These are phyloP conservation scores for Oenanthe javanica DNA, from an alignment of 140 eudicot species.

Conservation along the genomic window DNA sequence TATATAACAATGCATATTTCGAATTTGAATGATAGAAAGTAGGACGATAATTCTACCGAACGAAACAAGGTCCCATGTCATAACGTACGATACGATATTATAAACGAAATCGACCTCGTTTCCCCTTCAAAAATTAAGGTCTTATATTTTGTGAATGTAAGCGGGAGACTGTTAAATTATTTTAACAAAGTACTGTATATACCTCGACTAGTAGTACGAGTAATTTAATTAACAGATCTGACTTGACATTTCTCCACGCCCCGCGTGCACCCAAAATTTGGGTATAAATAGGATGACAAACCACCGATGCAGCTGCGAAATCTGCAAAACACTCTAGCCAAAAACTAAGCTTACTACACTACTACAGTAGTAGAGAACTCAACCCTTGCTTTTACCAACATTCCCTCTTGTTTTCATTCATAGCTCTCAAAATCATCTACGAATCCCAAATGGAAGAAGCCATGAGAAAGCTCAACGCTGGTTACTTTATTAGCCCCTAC, in stretches of 20 bases:
- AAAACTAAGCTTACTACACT: background rate
- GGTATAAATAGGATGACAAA: background rate
- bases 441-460: constrained; percentile 58
- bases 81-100: too few species aligned
- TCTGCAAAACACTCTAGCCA: background rate
- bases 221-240: background rate
- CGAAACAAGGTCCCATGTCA: too few species aligned
- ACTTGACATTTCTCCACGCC: background rate
- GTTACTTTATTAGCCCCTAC: constrained; percentile 19
- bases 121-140: too few species aligned
- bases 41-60: too few species aligned
- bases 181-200: too few species aligned
- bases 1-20: too few species aligned
- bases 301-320: background rate
- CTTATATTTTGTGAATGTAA: too few species aligned
- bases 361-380: background rate
- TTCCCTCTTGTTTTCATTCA: background rate
- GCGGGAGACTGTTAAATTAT: too few species aligned
- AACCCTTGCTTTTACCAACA: background rate
- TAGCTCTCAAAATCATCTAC: background rate
- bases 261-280: background rate
- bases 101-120: too few species aligned
- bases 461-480: constrained; percentile 54
- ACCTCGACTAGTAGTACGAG: background rate
- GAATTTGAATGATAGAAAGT: too few species aligned